Conservation (phyloP, 2,329 filamentous ascomycete species). For the Calonectria leucothoes region DNA sequence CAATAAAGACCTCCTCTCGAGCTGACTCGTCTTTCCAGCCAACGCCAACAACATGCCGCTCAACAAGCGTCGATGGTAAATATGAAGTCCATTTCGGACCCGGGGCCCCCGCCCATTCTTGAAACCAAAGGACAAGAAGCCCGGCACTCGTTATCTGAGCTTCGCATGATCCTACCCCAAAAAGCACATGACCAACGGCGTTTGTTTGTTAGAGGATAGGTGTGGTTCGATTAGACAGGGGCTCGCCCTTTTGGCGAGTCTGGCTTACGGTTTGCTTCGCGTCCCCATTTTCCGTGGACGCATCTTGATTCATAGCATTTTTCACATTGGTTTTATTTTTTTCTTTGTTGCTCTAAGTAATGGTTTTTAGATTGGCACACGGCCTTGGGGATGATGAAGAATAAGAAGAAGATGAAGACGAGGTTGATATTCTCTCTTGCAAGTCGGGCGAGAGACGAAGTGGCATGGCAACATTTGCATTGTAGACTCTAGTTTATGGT, state of each 20-base stretch:
- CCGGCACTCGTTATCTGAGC: constrained; percentile 31
- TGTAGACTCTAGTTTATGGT: constrained; percentile 9
- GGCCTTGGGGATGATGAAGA: constrained; percentile 19
- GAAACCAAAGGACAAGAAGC: constrained; percentile 25
- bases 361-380: constrained; percentile 44
- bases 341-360: constrained; percentile 40
- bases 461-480: constrained; percentile 13
- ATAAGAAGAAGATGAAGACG: constrained; percentile 14
- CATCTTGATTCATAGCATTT: constrained; percentile 25
- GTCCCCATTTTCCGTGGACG: constrained; percentile 26
- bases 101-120: constrained; percentile 22
- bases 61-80: constrained; percentile 64
- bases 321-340: constrained; percentile 25
- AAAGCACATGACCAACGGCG: constrained; percentile 44
- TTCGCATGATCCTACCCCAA: constrained; percentile 23
- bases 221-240: constrained; percentile 44
- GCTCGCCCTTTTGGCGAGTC: constrained; percentile 36
- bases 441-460: constrained; percentile 8
- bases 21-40: constrained; percentile 52
- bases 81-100: constrained; percentile 27
- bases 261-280: constrained; percentile 41
- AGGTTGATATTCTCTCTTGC: constrained; percentile 19
- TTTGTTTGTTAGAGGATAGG: constrained; percentile 44
- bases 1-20: constrained; percentile 45
- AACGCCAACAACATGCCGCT: constrained; percentile 64